Conservation (phyloP, 306 rosid genomes). For the Neltuma alba region DNA sequence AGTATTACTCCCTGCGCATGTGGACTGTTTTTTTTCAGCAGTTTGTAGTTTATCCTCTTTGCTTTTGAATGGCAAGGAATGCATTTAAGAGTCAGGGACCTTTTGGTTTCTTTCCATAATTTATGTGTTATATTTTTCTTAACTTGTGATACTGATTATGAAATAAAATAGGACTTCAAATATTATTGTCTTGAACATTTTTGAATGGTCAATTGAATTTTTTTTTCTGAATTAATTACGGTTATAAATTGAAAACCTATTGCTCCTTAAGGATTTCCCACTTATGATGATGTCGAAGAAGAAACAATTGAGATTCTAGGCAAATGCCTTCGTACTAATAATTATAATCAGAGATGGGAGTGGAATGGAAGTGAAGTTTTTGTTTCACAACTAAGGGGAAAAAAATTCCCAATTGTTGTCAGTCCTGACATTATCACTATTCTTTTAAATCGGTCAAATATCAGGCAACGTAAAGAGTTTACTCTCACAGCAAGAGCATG, state of each 20-base stretch:
- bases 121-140: neutral
- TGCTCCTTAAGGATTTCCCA: neutral
- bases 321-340: neutral
- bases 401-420: neutral
- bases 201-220: neutral
- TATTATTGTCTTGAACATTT: neutral
- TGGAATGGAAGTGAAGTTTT: neutral
- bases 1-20: neutral
- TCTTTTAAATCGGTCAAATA: slow-evolving; percentile 39
- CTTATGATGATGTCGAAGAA: neutral
- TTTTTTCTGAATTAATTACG: neutral
- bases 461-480: slow-evolving; percentile 27
- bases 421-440: neutral
- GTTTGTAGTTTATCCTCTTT: neutral
- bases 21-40: neutral
- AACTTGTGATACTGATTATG: neutral
- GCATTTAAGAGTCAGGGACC: neutral
- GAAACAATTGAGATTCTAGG: neutral
- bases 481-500: neutral
- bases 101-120: neutral
- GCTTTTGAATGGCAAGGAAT: neutral
- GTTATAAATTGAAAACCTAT: neutral
- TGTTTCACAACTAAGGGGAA: neutral
- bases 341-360: neutral
- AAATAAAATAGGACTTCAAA: neutral